These are phyloP conservation scores for Aspergillus ibericus DNA, from an alignment of 2,329 filamentous ascomycete genomes.

Conservation along the genomic window DNA sequence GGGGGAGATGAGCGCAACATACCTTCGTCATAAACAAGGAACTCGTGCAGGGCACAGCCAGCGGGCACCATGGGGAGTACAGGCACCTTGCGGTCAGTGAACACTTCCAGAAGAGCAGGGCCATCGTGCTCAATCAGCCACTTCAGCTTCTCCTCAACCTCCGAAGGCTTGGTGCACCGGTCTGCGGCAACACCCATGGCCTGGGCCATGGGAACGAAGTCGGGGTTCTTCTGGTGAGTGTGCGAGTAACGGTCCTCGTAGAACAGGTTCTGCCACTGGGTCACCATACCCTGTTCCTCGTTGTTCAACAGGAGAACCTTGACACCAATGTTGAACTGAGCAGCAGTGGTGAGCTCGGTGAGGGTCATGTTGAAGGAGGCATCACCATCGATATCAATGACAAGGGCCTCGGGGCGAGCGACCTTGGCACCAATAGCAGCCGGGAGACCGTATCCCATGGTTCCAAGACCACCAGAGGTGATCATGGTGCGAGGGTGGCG, in stretches of 20 bases:
- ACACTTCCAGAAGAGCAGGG: slow-evolving; percentile 88
- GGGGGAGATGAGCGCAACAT: slow-evolving; percentile 36
- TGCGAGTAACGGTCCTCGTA: slow-evolving; percentile 91
- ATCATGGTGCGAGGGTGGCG: slow-evolving; percentile 88
- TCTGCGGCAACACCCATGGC: slow-evolving; percentile 84
- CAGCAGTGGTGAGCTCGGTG: slow-evolving; percentile 87
- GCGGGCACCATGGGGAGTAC: slow-evolving; percentile 97
- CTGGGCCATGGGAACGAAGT: slow-evolving; percentile 90
- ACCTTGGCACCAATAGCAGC: slow-evolving; percentile 96
- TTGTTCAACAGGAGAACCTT: slow-evolving; percentile 96
- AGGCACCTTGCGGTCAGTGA: slow-evolving; percentile 76
- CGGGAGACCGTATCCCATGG: slow-evolving; percentile 94
- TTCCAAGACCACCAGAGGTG: slow-evolving; percentile 91
- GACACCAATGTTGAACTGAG: slow-evolving; percentile 94
- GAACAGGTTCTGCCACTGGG: slow-evolving; percentile 97
- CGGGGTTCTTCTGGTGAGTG: slow-evolving; percentile 92
- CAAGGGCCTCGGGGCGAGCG: slow-evolving; percentile 73
- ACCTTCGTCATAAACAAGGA: slow-evolving; percentile 83
- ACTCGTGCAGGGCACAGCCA: slow-evolving; percentile 85
- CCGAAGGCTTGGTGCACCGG: slow-evolving; percentile 70
- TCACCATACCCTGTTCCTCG: slow-evolving; percentile 98
- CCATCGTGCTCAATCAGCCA: slow-evolving; percentile 90
- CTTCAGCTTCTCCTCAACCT: slow-evolving; percentile 73
- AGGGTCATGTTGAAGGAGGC: slow-evolving; percentile 99
- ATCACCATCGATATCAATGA: slow-evolving; percentile 95